Conservation (phyloP, 2,329 filamentous ascomycete genomes). For the Diaporthe citriasiana region DNA sequence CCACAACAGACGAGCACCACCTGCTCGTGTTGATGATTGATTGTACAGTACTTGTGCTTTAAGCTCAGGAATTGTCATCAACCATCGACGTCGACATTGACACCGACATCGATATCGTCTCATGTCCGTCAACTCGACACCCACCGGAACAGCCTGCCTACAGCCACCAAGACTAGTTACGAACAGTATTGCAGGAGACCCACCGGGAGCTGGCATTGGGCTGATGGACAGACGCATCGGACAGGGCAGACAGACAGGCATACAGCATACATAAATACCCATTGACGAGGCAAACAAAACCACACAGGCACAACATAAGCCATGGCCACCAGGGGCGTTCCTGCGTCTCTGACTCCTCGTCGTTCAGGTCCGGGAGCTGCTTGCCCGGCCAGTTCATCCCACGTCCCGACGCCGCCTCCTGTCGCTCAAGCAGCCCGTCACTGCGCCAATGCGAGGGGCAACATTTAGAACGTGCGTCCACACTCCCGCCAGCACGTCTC, state of each 20-base stretch:
- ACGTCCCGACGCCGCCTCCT: background rate
- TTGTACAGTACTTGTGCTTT: background rate
- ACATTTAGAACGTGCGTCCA: conserved; percentile 19
- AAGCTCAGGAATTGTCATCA: background rate
- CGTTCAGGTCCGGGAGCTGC: conserved; percentile 25
- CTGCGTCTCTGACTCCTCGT: conserved; percentile 22
- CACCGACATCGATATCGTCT: background rate
- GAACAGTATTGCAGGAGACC: conserved; percentile 8
- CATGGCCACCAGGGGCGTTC: conserved; percentile 16
- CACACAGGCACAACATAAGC: conserved; percentile 1
- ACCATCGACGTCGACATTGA: background rate
- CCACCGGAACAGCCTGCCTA: background rate
- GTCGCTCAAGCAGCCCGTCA: conserved; percentile 31
- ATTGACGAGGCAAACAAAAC: conserved; percentile 7
- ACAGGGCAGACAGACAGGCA: conserved; percentile 13
- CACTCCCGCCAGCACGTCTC: conserved; percentile 21
- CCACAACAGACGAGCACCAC: background rate
- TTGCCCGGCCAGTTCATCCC: conserved; percentile 22
- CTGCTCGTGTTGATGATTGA: background rate
- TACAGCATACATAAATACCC: no score
- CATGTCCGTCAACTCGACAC: background rate
- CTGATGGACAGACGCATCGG: background rate
- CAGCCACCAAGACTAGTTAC: background rate
- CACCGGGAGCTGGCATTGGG: conserved; percentile 12
- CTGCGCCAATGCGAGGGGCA: conserved; percentile 36